Evolutionary conservation across 164 flowering plant genomes (phyloP), one percentile per base, ranked within the genome.

Genomic region (Piper longum): DNA sequence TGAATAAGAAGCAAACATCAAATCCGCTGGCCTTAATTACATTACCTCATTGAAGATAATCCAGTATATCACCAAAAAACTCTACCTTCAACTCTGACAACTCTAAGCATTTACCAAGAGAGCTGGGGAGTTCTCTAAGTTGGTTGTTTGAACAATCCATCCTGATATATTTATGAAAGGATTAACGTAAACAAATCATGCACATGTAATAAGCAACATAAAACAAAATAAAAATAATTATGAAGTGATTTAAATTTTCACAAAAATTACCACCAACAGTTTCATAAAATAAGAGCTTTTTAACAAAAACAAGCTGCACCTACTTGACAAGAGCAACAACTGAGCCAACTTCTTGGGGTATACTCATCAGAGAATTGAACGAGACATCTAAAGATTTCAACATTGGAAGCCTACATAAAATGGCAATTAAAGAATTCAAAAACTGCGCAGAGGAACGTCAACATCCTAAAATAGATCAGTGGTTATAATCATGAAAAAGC

Each of bases 311-410:
- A 54, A 61, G 58, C 18, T 41, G 45, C 43, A 43, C 84, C 39
- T 81, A 93, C 99, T 84, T 93, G 78, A 93, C 87, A 64, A 93
- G 86, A 69, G 96, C 73, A 67, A 84, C 69, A 19, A 77, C 85
- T 7, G 87, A 83, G 66, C 96, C 99, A 74, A 90, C 85, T 74
- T 85, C 96, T 54, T 85, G 91, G 19, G 97, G 97, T 41, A 93
- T 65, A 56, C 54, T 68, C 39, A 11, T 59, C 56, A 93, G 60
- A 41, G 73, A 71, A 65, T 93, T 93, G 72, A 74, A 82, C 17
- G 99, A 88, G 40, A 90, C 85, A 64, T 90, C 99, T 43, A 93
- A 74, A 54, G 78, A 80, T 60, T 93, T 93, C 11, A 93, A 77
- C 80, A 77, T 56, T 13, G 83, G 76, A 66, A 93, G 95, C 83